A percentile compares a stretch with the other conserved stretches of the same genome.
These are phyloP conservation scores for Citrus trifoliata DNA, from an alignment of 345 rosid genomes.

Conservation along the genomic window DNA sequence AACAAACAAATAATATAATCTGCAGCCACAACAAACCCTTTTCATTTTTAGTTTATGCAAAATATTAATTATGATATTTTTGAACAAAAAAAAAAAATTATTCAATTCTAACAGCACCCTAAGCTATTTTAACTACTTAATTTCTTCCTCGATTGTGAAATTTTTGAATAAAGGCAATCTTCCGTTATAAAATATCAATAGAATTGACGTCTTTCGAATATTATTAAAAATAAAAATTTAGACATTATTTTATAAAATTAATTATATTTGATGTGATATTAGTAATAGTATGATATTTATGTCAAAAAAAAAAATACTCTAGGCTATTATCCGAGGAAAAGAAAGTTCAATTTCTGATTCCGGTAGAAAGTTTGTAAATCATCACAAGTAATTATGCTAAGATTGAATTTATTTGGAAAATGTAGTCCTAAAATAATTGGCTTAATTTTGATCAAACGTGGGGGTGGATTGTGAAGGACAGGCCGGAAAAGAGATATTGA, in stretches of 20 bases:
- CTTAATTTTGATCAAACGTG: constrained; percentile 5
- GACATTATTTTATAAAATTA: fast-evolving
- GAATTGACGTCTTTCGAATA: fast-evolving
- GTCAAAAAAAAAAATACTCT: no score
- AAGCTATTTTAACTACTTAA: no score
- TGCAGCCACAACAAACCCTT: not conserved
- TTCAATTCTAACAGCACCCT: no score
- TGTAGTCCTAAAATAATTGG: constrained; percentile 11
- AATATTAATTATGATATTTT: no score
- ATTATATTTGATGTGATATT: no score
- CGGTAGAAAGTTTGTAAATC: not conserved
- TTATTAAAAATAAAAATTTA: fast-evolving
- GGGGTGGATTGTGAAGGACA: not conserved
- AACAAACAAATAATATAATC: not conserved
- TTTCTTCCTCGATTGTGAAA: fast-evolving
- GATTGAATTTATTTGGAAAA: not conserved
- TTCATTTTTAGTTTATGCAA: not conserved
- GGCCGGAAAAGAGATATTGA: not conserved
- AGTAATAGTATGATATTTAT: no score
- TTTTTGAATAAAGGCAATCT: no score
- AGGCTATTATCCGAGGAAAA: not conserved
- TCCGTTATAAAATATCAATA: fast-evolving
- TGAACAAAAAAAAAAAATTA: no score
- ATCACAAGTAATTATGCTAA: not conserved
- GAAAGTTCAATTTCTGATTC: not conserved